These are phyloP conservation scores for Cochlearia excelsa DNA, from an alignment of 345 rosid genomes.

Conservation along the genomic window DNA sequence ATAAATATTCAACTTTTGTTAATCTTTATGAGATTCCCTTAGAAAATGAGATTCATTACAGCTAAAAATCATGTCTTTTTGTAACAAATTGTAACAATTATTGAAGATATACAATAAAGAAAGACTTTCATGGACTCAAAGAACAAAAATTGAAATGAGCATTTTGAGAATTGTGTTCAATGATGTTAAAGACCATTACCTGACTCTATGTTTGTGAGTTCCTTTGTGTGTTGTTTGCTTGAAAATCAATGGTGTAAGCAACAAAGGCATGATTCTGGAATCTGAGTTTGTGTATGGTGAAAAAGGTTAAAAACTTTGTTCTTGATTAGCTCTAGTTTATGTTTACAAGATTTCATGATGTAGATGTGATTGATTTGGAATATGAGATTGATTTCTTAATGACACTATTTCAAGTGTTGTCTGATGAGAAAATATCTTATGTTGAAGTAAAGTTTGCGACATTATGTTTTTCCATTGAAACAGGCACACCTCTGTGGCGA, in stretches of 20 bases:
- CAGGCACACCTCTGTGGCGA: conserved; percentile 96
- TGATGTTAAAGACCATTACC: conserved; percentile 16
- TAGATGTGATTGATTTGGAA: conserved; percentile 7
- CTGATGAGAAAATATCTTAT: conserved; percentile 9
- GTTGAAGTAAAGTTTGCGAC: conserved; percentile 12
- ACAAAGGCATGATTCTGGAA: background rate
- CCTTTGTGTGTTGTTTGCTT: conserved; percentile 17
- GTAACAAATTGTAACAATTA: conserved; percentile 3
- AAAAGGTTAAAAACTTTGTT: background rate
- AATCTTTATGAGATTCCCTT: conserved; percentile 18
- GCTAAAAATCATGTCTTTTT: background rate
- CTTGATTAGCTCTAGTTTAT: conserved; percentile 10
- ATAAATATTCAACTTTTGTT: conserved; percentile 12
- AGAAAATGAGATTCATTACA: conserved; percentile 21
- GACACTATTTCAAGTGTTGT: background rate
- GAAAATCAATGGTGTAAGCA: background rate
- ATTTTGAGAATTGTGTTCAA: conserved; percentile 17
- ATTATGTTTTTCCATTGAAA: conserved; percentile 19
- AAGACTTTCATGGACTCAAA: conserved; percentile 20
- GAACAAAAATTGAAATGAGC: conserved; percentile 15
- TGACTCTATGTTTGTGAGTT: conserved; percentile 9
- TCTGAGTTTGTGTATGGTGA: conserved; percentile 12
- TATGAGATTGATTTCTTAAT: conserved; percentile 13
- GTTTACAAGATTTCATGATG: conserved; percentile 9
- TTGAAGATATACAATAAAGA: conserved; percentile 29